Percentiles rank a stretch among this genome's conserved stretches.
Evolutionary conservation across 1,284 basidiomycete species (phyloP).

Genomic region (Sphagnurus paluster): DNA sequence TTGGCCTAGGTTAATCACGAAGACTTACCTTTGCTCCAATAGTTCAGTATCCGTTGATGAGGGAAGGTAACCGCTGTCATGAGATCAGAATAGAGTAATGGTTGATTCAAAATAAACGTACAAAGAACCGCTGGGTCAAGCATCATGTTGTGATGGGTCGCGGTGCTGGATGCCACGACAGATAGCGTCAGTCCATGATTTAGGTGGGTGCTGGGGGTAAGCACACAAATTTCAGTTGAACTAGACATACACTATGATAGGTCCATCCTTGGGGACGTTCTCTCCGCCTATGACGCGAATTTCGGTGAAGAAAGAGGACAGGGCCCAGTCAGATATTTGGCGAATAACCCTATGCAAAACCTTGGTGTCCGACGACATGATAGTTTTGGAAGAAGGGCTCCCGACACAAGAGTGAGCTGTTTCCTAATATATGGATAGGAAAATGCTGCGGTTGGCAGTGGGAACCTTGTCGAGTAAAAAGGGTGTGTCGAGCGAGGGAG

Average conservation of each 20-base stretch:
- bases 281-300: slow-evolving; percentile 82
- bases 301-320: slow-evolving; percentile 85
- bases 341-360: slow-evolving; percentile 52
- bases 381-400: neutral
- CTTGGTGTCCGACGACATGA: slow-evolving; percentile 34
- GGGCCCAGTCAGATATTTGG: slow-evolving; percentile 68
- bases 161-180: slow-evolving; percentile 57
- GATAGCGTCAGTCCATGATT: slow-evolving; percentile 6
- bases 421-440: no score
- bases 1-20: no score
- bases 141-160: slow-evolving; percentile 93
- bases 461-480: no score
- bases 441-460: neutral
- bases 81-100: slow-evolving; percentile 1
- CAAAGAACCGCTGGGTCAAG: slow-evolving; percentile 81
- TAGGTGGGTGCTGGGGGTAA: neutral
- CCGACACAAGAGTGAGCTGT: no score
- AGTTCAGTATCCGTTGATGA: slow-evolving; percentile 80
- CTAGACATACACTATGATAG: slow-evolving; percentile 80
- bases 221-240: neutral
- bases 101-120: slow-evolving; percentile 40
- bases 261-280: slow-evolving; percentile 82
- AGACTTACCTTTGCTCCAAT: slow-evolving; percentile 91
- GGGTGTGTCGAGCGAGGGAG: no score
- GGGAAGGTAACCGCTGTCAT: slow-evolving; percentile 73